These are phyloP conservation scores for Cadophora luteo-olivacea DNA, from an alignment of 2,329 filamentous ascomycete species.

Conservation along the genomic window DNA sequence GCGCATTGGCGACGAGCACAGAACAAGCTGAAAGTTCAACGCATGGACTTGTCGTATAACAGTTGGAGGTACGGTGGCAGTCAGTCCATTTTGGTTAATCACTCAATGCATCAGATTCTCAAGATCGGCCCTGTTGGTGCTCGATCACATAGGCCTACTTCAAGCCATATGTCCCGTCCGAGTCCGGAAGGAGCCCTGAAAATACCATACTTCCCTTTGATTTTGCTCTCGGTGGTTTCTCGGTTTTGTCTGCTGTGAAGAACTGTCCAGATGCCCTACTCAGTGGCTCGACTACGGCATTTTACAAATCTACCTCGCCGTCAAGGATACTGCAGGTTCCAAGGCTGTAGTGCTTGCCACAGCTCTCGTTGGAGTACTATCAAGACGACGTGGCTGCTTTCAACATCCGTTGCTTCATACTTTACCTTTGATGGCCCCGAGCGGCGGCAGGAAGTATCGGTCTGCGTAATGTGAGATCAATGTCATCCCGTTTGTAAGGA, in stretches of 20 bases:
- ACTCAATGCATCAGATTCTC: background rate
- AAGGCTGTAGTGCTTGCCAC: background rate
- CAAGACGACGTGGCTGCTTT: background rate
- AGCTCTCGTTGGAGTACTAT: background rate
- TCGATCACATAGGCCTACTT: background rate
- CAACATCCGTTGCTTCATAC: background rate
- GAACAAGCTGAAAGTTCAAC: conserved; percentile 37
- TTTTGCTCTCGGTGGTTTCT: too few relatives aligned
- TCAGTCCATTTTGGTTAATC: background rate
- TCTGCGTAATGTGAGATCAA: background rate
- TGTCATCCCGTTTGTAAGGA: background rate
- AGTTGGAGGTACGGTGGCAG: background rate
- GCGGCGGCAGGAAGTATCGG: too few relatives aligned
- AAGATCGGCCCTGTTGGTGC: background rate
- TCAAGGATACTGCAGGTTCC: background rate
- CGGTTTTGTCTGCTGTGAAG: background rate
- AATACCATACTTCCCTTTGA: too few relatives aligned
- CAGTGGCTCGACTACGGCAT: background rate
- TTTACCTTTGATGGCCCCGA: too few relatives aligned
- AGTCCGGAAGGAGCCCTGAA: too few relatives aligned
- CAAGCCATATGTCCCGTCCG: too few relatives aligned
- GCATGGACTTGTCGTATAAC: conserved; percentile 41
- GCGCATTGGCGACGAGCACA: conserved; percentile 49
- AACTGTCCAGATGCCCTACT: background rate
- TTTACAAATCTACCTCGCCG: background rate